phyloP scores from a whole-genome alignment of 768 basidiomycete genomes.

The Royoungia palumana region DNA sequence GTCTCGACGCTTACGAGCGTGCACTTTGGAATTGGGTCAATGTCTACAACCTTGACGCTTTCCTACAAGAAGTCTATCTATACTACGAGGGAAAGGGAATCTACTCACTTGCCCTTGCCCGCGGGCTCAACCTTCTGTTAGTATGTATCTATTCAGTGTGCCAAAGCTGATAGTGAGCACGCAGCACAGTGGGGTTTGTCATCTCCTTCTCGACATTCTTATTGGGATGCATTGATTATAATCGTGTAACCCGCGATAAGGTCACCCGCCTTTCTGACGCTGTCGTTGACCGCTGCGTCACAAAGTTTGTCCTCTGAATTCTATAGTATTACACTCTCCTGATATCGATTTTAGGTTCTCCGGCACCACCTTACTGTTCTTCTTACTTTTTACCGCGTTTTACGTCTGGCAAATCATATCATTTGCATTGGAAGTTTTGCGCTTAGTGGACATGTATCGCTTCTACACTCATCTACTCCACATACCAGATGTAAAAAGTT shows the following conservation, averaged over 20 bases:
- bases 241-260: slow-evolving; percentile 64
- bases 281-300: slow-evolving; percentile 78
- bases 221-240: slow-evolving; percentile 92
- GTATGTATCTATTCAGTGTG: slow-evolving; percentile 36
- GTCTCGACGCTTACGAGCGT: slow-evolving; percentile 80
- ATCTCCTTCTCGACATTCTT: slow-evolving; percentile 98
- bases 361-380: slow-evolving; percentile 79
- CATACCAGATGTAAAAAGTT: slow-evolving; percentile 84
- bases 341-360: slow-evolving; percentile 57
- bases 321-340: slow-evolving; percentile 6
- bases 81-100: slow-evolving; percentile 98
- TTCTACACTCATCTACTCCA: slow-evolving; percentile 94
- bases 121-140: slow-evolving; percentile 92
- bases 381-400: slow-evolving; percentile 80
- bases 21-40: slow-evolving; percentile 99
- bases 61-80: slow-evolving; percentile 89
- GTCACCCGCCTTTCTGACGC: slow-evolving; percentile 73
- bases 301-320: slow-evolving; percentile 53
- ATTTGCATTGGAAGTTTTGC: slow-evolving; percentile 70
- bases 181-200: slow-evolving; percentile 95
- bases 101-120: slow-evolving; percentile 87
- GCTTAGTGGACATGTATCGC: slow-evolving; percentile 90
- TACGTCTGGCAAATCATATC: slow-evolving; percentile 85
- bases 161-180: slow-evolving; percentile 25
- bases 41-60: slow-evolving; percentile 94